A percentile compares a stretch with the other conserved stretches of the same genome.
These are phyloP conservation scores for Euphrasia arctica DNA, from an alignment of 305 asterid species.

Conservation along the genomic window DNA sequence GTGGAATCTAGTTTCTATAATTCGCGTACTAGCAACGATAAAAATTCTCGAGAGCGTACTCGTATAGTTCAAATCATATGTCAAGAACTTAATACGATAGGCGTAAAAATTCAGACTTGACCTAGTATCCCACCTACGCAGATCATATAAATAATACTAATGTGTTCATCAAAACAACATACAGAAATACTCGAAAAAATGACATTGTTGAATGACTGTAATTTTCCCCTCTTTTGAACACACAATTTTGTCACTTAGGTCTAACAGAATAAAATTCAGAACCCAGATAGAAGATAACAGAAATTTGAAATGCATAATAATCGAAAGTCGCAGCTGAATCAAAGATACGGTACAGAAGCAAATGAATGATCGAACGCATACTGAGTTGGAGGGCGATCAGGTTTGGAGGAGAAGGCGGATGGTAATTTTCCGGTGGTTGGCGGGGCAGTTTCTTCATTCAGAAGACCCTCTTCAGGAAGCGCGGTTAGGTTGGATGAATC, in stretches of 20 bases:
- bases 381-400: slow-evolving; percentile 68
- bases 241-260: neutral
- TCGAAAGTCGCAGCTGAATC: slow-evolving; percentile 6
- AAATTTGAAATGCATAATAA: neutral
- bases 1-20: neutral
- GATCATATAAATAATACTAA: neutral
- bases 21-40: neutral
- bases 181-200: neutral
- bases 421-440: slow-evolving; percentile 34
- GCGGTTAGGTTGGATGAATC: slow-evolving; percentile 52
- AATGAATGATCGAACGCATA: slow-evolving; percentile 33
- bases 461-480: slow-evolving; percentile 56
- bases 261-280: neutral
- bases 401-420: slow-evolving; percentile 60
- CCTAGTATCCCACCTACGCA: neutral
- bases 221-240: neutral
- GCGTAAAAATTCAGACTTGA: slow-evolving; percentile 1
- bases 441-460: slow-evolving; percentile 31
- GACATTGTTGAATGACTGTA: neutral
- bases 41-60: neutral
- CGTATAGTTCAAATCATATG: neutral
- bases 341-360: neutral
- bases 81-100: neutral
- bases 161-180: neutral
- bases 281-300: neutral